Percentiles rank a stretch among this genome's conserved stretches.
phyloP scores from a whole-genome alignment of 495 filamentous ascomycete species.

The Hypoxylon rickii region DNA sequence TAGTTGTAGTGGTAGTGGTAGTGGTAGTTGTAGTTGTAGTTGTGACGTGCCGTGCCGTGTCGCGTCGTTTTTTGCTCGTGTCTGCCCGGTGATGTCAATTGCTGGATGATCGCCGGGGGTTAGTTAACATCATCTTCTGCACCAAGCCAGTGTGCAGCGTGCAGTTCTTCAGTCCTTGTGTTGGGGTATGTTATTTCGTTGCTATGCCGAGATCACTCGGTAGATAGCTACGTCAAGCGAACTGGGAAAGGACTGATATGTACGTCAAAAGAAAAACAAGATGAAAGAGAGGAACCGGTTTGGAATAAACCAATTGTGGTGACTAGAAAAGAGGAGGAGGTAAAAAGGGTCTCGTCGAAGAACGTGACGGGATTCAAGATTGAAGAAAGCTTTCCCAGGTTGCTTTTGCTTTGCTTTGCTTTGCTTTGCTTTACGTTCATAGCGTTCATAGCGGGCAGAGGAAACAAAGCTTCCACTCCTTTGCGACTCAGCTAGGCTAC shows the following conservation, averaged over 20 bases:
- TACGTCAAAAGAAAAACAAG: neutral
- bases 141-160: conserved; percentile 12
- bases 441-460: neutral
- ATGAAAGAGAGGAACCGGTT: neutral
- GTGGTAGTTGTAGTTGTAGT: neutral
- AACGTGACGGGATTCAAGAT: neutral
- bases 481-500: neutral
- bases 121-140: conserved; percentile 15
- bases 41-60: conserved; percentile 8
- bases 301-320: neutral
- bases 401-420: no score
- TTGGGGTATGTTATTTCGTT: no score
- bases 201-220: no score
- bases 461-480: neutral
- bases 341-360: neutral
- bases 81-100: conserved; percentile 42
- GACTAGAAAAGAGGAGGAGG: neutral
- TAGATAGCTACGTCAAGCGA: no score
- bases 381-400: neutral
- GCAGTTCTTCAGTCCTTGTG: neutral
- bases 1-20: neutral
- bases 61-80: conserved; percentile 7
- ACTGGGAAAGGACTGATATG: no score
- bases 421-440: no score
- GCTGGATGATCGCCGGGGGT: conserved; percentile 19